Conservation (phyloP, 1,139 yeast species). For the Hyphopichia buzzinii region DNA sequence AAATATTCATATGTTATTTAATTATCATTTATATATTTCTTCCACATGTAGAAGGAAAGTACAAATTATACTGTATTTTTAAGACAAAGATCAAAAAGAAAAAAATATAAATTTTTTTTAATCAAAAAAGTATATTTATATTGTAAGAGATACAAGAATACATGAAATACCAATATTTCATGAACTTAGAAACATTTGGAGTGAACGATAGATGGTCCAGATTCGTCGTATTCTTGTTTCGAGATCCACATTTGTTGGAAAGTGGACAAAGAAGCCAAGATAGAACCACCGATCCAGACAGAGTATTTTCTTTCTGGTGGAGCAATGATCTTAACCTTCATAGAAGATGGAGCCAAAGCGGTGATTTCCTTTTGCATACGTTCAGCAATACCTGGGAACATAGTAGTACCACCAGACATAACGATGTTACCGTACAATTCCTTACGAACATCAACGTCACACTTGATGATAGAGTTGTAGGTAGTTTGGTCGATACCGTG, state of each 20-base stretch:
- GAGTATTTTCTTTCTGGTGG: slow-evolving; percentile 99
- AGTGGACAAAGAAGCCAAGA: slow-evolving; percentile 96
- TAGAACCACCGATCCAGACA: slow-evolving; percentile 99
- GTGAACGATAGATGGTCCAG: slow-evolving; percentile 99
- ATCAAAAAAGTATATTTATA: background rate
- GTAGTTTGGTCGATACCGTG: slow-evolving; percentile 99
- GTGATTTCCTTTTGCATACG: slow-evolving; percentile 99
- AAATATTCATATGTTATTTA: background rate
- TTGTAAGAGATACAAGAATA: background rate
- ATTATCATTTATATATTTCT: background rate
- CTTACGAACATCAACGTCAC: slow-evolving; percentile 98
- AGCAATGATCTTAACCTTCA: slow-evolving; percentile 99
- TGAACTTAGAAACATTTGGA: slow-evolving; percentile 94
- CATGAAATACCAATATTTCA: background rate
- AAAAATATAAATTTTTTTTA: background rate
- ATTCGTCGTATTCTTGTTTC: slow-evolving; percentile 99
- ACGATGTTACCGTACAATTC: slow-evolving; percentile 99
- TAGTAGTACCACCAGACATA: slow-evolving; percentile 99
- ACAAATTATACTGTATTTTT: background rate
- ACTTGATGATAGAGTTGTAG: slow-evolving; percentile 98
- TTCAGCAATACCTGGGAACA: slow-evolving; percentile 99
- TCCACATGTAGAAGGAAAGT: background rate
- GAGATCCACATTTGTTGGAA: slow-evolving; percentile 99
- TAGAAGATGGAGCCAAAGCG: slow-evolving; percentile 98
- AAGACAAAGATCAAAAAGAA: background rate